Base-by-base conservation (phyloP, 2,329 filamentous ascomycete species). In the Venturia asperata region DNA sequence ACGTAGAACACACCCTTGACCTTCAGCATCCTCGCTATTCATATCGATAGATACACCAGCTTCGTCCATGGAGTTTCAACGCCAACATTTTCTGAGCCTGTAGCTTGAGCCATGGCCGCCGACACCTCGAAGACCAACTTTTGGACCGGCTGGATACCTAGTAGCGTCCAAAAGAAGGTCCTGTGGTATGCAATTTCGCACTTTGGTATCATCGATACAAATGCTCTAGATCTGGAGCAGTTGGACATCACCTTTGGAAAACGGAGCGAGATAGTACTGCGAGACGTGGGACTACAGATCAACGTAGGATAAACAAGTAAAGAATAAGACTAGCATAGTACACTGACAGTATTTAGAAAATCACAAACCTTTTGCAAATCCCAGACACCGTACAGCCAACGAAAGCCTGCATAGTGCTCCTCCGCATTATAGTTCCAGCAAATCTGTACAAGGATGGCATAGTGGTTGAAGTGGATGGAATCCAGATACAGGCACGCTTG, bases 391-490 rank as follows among this genome's bases (percentile, higher is more conserved):
- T 94, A 72, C 82, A 84, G 67, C 80, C 97, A 15, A 83, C 85
- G 63, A 87, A 86, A 73, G 92, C 93, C 65, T 87, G 86, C 68
- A 85, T 96, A 63, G 79, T 89, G 2, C 81, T 89, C 7, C 83
- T 97, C 30, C 88, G 89, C 71, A 80, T 97, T 64, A 95, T 89
- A 9, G 83, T 97, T 62, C 91, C 93, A 15, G 87, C 94, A 73
- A 91, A 97, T 75, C 87, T 97, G 69, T 92, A 92, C 75, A 88
- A 86, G 64, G 92, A 88, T 70, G 87, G 91, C 37, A 95, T 97
- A 73, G 81, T 84, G 39, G 85, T 93, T 70, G 90, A 96, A 72
- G 83, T 93, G 27, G 86, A 93, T 70, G 92, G 91, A 24, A 85
- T 97, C 67, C 85, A 92, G 69, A 82, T 95, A 41, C 83, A 86